Base-by-base conservation (phyloP, 75 land plant species). In the Selaginella moellendorffii region DNA sequence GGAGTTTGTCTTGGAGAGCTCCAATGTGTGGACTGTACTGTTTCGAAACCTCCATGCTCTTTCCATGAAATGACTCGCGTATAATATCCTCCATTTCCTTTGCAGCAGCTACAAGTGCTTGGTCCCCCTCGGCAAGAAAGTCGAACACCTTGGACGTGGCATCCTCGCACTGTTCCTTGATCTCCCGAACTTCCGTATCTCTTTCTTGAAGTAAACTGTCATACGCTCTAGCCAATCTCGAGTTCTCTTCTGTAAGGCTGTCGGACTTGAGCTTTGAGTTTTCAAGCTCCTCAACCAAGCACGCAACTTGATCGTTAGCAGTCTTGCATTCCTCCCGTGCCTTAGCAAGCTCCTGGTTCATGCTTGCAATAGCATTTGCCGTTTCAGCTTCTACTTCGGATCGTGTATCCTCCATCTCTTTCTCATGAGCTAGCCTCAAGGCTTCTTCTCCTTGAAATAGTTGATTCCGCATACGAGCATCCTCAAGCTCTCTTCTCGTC, bases 341-440 rank as follows among this genome's bases (percentile, higher is more conserved):
- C 12, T 60, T 36, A 2, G 64, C 24, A 46, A 95, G 79, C 36
- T 95, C 99, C 59, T 79, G 80, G 58, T 90, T 85, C 69, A 95
- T 51, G 63, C 75, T 82, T 46, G 78, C 77, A 64, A 95, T 86
- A 9, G 82, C 97, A 28, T 79, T 79, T 54, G 86, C 91, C 19
- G 88, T 90, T 64, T 90, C 97, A 26, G 72, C 70, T 74, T 95
- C 99, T 58, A 68, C 99, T 69, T 95, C 85, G 54, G 69, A 62
- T 30, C 82, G 82, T 30, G 83, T 75, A 31, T 71, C 76, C 31
- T 90, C 97, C 78, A 74, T 82, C 68, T 86, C 79, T 65, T 77
- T 54, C 58, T 79, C 81, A 65, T 62, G 61, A 17, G 76, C 75
- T 20, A 54, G 67, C 17, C 75, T 72, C 24, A 64, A 69, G 29